phyloP scores from a whole-genome alignment of 805 yeast species.

The Zygosaccharomyces rouxii region DNA sequence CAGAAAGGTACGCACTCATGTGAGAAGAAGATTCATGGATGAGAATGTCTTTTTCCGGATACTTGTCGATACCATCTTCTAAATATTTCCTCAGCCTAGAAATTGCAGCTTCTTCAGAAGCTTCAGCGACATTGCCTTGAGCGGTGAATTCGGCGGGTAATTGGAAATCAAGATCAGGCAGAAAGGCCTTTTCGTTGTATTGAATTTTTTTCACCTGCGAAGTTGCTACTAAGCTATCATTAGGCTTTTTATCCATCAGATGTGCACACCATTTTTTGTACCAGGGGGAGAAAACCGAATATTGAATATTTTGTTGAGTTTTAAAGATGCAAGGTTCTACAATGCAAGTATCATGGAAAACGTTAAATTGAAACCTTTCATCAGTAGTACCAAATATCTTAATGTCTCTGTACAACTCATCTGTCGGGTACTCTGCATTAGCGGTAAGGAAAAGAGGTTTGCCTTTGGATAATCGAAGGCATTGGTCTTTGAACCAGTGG shows the following conservation, averaged over 20 bases:
- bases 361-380: slow-evolving; percentile 14
- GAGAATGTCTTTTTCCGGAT: slow-evolving; percentile 23
- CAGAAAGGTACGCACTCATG: slow-evolving; percentile 45
- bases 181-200: slow-evolving; percentile 14
- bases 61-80: slow-evolving; percentile 12
- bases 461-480: slow-evolving; percentile 11
- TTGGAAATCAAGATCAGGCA: slow-evolving; percentile 12
- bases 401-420: slow-evolving; percentile 32
- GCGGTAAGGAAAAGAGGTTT: slow-evolving; percentile 21
- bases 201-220: slow-evolving; percentile 1
- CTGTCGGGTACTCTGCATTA: slow-evolving; percentile 37
- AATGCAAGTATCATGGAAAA: slow-evolving; percentile 42
- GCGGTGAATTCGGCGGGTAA: slow-evolving; percentile 22
- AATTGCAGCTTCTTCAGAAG: slow-evolving; percentile 20
- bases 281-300: slow-evolving; percentile 48
- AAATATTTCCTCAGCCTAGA: slow-evolving; percentile 19
- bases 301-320: slow-evolving; percentile 43
- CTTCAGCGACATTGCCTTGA: slow-evolving; percentile 12
- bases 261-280: slow-evolving; percentile 40
- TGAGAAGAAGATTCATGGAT: slow-evolving; percentile 33
- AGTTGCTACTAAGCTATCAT: slow-evolving; percentile 5
- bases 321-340: slow-evolving; percentile 39
- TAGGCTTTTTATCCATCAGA: slow-evolving; percentile 14
- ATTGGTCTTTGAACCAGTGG: slow-evolving; percentile 24
- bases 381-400: slow-evolving; percentile 10